phyloP scores from a whole-genome alignment of 495 filamentous ascomycete genomes.

The Tuber aestivum region DNA sequence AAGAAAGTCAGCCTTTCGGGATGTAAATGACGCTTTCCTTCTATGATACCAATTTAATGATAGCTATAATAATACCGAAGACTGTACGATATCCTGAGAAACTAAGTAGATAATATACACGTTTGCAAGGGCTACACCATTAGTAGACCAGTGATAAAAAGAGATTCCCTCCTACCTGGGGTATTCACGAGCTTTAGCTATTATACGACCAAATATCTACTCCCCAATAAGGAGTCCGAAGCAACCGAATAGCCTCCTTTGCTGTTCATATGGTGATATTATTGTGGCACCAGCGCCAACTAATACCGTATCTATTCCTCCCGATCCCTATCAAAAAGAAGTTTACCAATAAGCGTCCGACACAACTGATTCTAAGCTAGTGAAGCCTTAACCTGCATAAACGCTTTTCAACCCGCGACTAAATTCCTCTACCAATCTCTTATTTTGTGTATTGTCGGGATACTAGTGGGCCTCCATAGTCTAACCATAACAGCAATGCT shows the following conservation, averaged over 20 bases:
- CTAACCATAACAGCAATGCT: not conserved
- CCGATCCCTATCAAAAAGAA: not conserved
- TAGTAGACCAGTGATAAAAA: not conserved
- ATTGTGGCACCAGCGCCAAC: not conserved
- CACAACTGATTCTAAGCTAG: not conserved
- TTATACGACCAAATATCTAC: not conserved
- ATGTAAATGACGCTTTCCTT: conserved; percentile 25
- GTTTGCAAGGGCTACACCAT: not conserved
- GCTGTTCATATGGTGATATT: not conserved
- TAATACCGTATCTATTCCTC: not conserved
- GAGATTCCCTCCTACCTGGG: not conserved
- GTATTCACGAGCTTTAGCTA: not conserved
- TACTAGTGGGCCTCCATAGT: not conserved
- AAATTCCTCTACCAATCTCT: not conserved
- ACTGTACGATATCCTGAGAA: not conserved
- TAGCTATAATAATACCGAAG: not conserved
- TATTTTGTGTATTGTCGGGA: not conserved
- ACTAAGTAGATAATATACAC: not conserved
- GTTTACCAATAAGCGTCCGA: not conserved
- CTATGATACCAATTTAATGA: not conserved
- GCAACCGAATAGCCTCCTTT: not conserved
- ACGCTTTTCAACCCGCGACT: not conserved
- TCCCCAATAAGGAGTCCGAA: not conserved
- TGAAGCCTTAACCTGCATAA: not conserved
- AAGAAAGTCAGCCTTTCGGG: conserved; percentile 68